Evolutionary conservation across 2,329 filamentous ascomycete species (phyloP), one percentile per base, ranked within the genome.

Genomic region (Penicillium sclerotigenum): DNA sequence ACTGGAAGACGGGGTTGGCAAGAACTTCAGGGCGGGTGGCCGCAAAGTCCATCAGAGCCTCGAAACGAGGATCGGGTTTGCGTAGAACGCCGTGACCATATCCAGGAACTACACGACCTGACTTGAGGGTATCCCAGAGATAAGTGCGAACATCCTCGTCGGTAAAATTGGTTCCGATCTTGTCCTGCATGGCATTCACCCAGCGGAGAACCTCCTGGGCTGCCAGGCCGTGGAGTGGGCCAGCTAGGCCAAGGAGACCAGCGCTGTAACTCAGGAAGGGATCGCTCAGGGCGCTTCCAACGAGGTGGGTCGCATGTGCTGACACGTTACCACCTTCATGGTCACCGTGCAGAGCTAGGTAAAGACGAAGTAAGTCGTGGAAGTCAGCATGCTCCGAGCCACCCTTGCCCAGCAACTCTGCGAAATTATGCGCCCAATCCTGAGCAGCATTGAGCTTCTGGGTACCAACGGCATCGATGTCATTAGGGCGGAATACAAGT

Each of bases 381-480:
- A 99, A 72, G 59, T 76, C 67, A 56, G 69, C 50, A 67, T 97
- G 88, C 76, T 96, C 82, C 75, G 88, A 85, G 64, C 91, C 91
- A 48, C 87, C 85, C 80, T 95, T 96, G 70, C 93, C 93, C 52
- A 97, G 84, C 86, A 97, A 91, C 63, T 91, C 90, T 43, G 94
- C 94, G 70, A 97, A 99, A 83, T 99, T 99, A 82, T 97, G 96
- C 0, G 92, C 88, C 94, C 94, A 99, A 77, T 99, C 94, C 78
- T 97, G 90, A 65, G 88, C 83, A 56, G 85, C 76, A 68, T 99
- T 92, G 47, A 95, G 70, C 80, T 73, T 89, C 80, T 66, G 87
- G 84, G 9, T 90, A 86, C 60, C 96, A 81, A 63, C 89, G 80
- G 69, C 88, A 87, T 73, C 92, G 85, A 66, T 81, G 77, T 72